These are phyloP conservation scores for Spinellus fusiger DNA, from an alignment of 192 early-diverging fungal genomes.

Conservation along the genomic window DNA sequence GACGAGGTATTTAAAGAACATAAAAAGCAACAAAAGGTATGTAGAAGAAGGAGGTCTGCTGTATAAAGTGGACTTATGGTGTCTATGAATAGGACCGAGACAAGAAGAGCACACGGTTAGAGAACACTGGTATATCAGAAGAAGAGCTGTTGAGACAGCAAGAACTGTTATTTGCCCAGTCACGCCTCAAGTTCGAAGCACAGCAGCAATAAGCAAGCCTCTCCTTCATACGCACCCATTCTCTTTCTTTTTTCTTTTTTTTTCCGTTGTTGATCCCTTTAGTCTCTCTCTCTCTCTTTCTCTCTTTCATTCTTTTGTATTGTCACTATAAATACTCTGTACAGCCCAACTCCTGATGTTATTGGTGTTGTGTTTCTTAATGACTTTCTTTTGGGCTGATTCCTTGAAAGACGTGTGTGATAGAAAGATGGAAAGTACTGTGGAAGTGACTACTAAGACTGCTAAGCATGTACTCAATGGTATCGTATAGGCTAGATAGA, in stretches of 20 bases:
- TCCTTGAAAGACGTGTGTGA: too few relatives aligned
- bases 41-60: not conserved
- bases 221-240: too few relatives aligned
- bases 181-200: constrained; percentile 63
- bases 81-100: constrained; percentile 63
- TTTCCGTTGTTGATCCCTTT: not conserved
- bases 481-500: too few relatives aligned
- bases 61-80: not conserved
- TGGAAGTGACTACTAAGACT: too few relatives aligned
- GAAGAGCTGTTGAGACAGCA: constrained; percentile 83
- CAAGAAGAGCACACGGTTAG: constrained; percentile 65
- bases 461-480: too few relatives aligned
- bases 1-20: constrained; percentile 87
- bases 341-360: not conserved
- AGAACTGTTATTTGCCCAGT: constrained; percentile 85
- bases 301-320: not conserved
- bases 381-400: not conserved
- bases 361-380: not conserved
- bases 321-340: not conserved
- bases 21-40: constrained; percentile 75
- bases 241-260: not conserved
- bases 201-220: constrained; percentile 40
- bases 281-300: not conserved
- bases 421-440: too few relatives aligned
- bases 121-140: constrained; percentile 74